Percentiles rank a stretch among this genome's conserved stretches.
Conservation (phyloP, 768 basidiomycete genomes). For the Pleurotus pulmonarius region DNA sequence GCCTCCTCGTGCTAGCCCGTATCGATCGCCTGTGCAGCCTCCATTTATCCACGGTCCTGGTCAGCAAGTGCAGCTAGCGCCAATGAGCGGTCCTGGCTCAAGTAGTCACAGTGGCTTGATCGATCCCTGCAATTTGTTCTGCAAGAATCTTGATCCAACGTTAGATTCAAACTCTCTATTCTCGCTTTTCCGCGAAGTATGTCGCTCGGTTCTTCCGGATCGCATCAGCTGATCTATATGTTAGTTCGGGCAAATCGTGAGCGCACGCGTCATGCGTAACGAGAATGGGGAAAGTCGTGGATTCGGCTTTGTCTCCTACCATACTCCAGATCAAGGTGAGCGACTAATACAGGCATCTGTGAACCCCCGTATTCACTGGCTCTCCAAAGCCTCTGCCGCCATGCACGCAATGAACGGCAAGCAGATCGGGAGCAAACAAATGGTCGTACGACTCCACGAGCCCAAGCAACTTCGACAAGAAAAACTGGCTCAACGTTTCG, state of each 20-base stretch:
- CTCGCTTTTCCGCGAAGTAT: conserved; percentile 74
- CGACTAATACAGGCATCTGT: not conserved
- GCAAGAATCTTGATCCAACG: conserved; percentile 85
- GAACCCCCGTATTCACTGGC: conserved; percentile 5
- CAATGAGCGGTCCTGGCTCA: conserved; percentile 69
- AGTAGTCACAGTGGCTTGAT: conserved; percentile 83
- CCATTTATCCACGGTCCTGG: conserved; percentile 83
- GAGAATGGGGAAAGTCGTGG: conserved; percentile 78
- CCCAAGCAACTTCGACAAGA: conserved; percentile 90
- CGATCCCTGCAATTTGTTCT: conserved; percentile 88
- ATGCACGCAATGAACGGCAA: conserved; percentile 80
- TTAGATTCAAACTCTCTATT: conserved; percentile 86
- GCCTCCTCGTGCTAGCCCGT: conserved; percentile 58
- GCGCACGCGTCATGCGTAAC: conserved; percentile 91
- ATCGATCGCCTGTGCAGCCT: conserved; percentile 40
- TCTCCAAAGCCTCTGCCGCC: conserved; percentile 57
- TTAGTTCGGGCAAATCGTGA: conserved; percentile 87
- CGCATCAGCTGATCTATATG: conserved; percentile 14
- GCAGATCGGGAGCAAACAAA: conserved; percentile 66
- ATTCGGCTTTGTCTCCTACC: conserved; percentile 89
- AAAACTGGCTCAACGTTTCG: conserved; percentile 81
- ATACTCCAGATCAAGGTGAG: conserved; percentile 77
- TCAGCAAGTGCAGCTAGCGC: conserved; percentile 85
- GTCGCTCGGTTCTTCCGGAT: not conserved
- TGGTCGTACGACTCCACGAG: conserved; percentile 87